A percentile compares a stretch with the other conserved stretches of the same genome.
Evolutionary conservation across 495 filamentous ascomycete species (phyloP).

Genomic region (Tuber melanosporum): DNA sequence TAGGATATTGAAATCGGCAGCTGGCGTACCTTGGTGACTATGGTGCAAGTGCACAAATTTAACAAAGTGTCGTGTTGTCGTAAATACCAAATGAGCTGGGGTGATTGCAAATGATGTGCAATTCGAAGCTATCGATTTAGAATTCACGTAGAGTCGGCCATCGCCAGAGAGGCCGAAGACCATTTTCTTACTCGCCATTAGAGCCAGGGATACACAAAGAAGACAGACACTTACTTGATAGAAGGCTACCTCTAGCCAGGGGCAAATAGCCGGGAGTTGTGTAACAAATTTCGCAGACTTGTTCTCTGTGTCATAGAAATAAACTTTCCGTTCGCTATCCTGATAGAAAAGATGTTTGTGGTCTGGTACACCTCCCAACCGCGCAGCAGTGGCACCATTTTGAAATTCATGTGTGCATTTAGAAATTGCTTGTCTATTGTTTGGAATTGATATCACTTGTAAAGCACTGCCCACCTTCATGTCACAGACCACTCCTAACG

Average conservation of each 20-base stretch:
- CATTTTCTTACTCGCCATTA: slow-evolving; percentile 35
- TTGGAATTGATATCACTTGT: slow-evolving; percentile 25
- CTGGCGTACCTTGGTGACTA: slow-evolving; percentile 54
- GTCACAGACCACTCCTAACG: slow-evolving; percentile 27
- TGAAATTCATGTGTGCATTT: slow-evolving; percentile 30
- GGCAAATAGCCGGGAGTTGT: slow-evolving; percentile 47
- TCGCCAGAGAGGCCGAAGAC: slow-evolving; percentile 61
- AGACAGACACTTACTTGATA: slow-evolving; percentile 25
- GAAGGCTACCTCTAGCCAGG: slow-evolving; percentile 49
- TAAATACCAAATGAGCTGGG: slow-evolving; percentile 76
- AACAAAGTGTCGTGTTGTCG: slow-evolving; percentile 79
- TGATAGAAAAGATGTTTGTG: slow-evolving; percentile 42
- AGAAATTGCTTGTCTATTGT: slow-evolving; percentile 11
- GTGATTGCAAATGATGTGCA: slow-evolving; percentile 88
- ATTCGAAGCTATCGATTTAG: slow-evolving; percentile 63
- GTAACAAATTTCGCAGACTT: slow-evolving; percentile 38
- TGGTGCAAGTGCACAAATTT: slow-evolving; percentile 81
- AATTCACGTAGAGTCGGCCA: slow-evolving; percentile 73
- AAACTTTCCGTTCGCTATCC: slow-evolving; percentile 41
- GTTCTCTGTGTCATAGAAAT: slow-evolving; percentile 33
- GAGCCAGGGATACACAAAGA: not conserved
- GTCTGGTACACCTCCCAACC: slow-evolving; percentile 37
- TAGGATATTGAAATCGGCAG: not conserved
- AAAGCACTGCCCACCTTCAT: slow-evolving; percentile 22
- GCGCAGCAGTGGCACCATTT: slow-evolving; percentile 20